Evolutionary conservation across 805 yeast species (phyloP).

Genomic region (Ogataea chonburiensis): DNA sequence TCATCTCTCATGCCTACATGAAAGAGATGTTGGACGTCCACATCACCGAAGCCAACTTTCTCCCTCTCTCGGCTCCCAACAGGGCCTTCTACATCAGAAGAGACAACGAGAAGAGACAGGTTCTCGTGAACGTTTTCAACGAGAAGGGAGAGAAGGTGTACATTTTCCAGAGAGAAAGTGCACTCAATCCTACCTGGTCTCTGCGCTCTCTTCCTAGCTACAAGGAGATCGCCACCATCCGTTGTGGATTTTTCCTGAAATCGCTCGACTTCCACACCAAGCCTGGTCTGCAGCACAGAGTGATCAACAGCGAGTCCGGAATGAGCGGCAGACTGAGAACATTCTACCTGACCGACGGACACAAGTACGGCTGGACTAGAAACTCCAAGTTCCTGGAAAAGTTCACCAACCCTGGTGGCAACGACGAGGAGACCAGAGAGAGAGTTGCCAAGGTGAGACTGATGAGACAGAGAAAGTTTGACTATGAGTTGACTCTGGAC

Average conservation of each 20-base stretch:
- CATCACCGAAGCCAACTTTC: constrained; percentile 39
- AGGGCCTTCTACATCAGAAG: constrained; percentile 47
- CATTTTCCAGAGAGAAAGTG: constrained; percentile 50
- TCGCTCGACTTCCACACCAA: constrained; percentile 50
- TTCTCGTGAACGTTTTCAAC: constrained; percentile 50
- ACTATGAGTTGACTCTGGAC: constrained; percentile 57
- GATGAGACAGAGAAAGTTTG: constrained; percentile 58
- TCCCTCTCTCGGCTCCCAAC: constrained; percentile 41
- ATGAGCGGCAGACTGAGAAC: constrained; percentile 41
- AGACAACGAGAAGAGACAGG: constrained; percentile 45
- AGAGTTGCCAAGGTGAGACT: constrained; percentile 55
- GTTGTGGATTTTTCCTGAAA: constrained; percentile 46
- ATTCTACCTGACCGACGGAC: constrained; percentile 53
- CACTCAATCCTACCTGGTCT: constrained; percentile 52
- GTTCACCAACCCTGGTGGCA: constrained; percentile 54
- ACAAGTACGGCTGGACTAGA: constrained; percentile 55
- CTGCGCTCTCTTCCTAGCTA: constrained; percentile 44
- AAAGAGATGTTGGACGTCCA: constrained; percentile 40
- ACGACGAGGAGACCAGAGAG: constrained; percentile 52
- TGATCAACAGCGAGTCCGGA: constrained; percentile 38
- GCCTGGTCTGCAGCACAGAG: constrained; percentile 45
- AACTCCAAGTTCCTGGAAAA: constrained; percentile 51
- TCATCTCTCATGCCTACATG: constrained; percentile 42
- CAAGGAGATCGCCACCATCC: constrained; percentile 48
- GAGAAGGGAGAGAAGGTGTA: constrained; percentile 41